Conservation (phyloP, 495 filamentous ascomycete species). For the Tuber brumale region DNA sequence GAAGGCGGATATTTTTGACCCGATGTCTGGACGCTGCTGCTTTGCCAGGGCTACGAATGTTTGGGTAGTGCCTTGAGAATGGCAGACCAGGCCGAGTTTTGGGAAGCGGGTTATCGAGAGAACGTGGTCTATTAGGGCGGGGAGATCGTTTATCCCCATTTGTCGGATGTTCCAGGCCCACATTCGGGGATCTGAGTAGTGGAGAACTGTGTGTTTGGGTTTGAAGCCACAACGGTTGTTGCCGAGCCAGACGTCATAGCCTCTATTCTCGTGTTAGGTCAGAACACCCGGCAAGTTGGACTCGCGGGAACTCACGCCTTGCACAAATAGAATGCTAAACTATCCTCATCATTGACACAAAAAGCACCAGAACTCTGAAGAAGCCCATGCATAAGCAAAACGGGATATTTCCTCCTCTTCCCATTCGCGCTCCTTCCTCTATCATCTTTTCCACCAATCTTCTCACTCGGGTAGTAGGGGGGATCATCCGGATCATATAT, state of each 20-base stretch:
- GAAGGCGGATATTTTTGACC: slow-evolving; percentile 78
- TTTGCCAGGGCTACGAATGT: slow-evolving; percentile 86
- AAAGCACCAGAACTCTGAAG: slow-evolving; percentile 84
- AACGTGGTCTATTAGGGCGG: slow-evolving; percentile 78
- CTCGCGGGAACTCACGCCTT: slow-evolving; percentile 51
- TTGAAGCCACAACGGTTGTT: slow-evolving; percentile 87
- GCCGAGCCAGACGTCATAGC: slow-evolving; percentile 96
- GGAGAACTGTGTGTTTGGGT: slow-evolving; percentile 66
- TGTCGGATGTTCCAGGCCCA: slow-evolving; percentile 96
- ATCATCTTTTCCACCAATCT: slow-evolving; percentile 44
- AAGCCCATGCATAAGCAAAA: slow-evolving; percentile 82
- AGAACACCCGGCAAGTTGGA: not conserved
- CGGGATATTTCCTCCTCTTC: slow-evolving; percentile 66
- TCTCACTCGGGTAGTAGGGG: slow-evolving; percentile 38
- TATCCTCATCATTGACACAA: slow-evolving; percentile 83
- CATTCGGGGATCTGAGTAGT: slow-evolving; percentile 77
- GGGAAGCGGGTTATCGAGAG: slow-evolving; percentile 74
- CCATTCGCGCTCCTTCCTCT: slow-evolving; percentile 28
- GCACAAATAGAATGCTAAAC: slow-evolving; percentile 83
- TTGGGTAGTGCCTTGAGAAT: slow-evolving; percentile 89
- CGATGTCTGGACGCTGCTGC: slow-evolving; percentile 83
- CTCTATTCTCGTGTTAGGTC: slow-evolving; percentile 40
- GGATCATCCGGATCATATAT: slow-evolving; percentile 76
- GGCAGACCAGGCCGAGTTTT: slow-evolving; percentile 75
- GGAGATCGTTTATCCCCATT: slow-evolving; percentile 86